phyloP scores from a whole-genome alignment of 805 yeast species.

The Candida easanensis region DNA sequence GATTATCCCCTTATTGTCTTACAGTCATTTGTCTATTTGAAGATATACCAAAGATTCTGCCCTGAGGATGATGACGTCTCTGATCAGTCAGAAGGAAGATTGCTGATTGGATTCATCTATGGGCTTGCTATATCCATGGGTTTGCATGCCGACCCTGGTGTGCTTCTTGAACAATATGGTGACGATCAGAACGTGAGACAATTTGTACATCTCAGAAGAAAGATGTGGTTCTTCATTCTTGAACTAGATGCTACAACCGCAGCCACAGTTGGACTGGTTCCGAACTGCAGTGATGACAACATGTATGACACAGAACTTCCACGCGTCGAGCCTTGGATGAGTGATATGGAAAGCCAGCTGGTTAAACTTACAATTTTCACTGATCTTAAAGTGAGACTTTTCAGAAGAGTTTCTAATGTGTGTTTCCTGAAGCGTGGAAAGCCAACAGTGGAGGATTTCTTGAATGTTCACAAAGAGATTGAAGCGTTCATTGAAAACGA shows the following conservation, averaged over 20 bases:
- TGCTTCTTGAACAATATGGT: constrained; percentile 17
- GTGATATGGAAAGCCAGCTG: constrained; percentile 36
- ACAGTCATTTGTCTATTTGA: constrained; percentile 49
- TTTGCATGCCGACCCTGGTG: constrained; percentile 51
- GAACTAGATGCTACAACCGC: constrained; percentile 24
- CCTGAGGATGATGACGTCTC: constrained; percentile 58
- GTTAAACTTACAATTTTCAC: constrained; percentile 31
- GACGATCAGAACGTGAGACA: constrained; percentile 29
- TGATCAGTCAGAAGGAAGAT: constrained; percentile 47
- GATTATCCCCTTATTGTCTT: constrained; percentile 44
- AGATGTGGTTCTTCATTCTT: constrained; percentile 24
- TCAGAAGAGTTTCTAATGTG: constrained; percentile 29
- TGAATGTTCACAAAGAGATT: constrained; percentile 28
- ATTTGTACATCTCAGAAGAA: constrained; percentile 23
- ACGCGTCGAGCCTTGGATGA: constrained; percentile 33
- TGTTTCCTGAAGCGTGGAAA: constrained; percentile 32
- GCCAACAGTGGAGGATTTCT: constrained; percentile 34
- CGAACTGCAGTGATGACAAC: constrained; percentile 20
- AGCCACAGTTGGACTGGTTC: constrained; percentile 12
- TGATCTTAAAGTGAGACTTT: constrained; percentile 29
- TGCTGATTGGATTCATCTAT: constrained; percentile 44
- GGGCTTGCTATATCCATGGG: constrained; percentile 56
- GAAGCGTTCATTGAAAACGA: constrained; percentile 29
- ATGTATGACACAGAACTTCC: constrained; percentile 27
- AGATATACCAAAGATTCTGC: constrained; percentile 45